phyloP scores from a whole-genome alignment of 495 filamentous ascomycete species.

The Neurospora tetraspora region DNA sequence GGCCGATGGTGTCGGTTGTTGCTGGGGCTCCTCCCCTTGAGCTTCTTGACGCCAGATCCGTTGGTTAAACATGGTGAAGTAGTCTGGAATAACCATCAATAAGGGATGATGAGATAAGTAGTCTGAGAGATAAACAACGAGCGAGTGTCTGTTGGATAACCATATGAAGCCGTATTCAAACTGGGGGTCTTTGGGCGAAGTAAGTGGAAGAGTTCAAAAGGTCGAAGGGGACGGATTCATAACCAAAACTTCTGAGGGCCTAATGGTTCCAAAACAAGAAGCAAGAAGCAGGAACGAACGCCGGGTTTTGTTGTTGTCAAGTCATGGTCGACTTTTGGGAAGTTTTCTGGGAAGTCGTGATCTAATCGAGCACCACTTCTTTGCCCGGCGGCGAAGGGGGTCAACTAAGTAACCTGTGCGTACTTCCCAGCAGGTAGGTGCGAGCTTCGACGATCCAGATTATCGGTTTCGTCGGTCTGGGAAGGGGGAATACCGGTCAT shows the following conservation, averaged over 20 bases:
- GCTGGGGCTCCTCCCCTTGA: neutral
- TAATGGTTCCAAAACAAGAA: neutral
- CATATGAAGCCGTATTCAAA: neutral
- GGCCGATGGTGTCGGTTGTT: neutral
- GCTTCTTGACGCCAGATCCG: neutral
- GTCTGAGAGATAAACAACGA: neutral
- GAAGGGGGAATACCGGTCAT: neutral
- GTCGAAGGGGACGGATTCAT: neutral
- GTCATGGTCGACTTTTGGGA: neutral
- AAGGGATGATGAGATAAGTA: neutral
- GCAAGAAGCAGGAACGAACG: neutral
- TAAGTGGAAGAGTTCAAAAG: neutral
- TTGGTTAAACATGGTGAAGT: neutral
- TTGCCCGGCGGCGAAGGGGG: neutral
- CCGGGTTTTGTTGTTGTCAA: neutral
- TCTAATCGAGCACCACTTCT: neutral
- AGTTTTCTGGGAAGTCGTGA: neutral
- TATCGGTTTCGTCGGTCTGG: neutral
- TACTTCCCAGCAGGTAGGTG: neutral
- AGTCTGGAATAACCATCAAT: neutral
- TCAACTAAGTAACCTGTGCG: neutral
- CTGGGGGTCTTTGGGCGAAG: neutral
- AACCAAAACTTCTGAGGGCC: neutral
- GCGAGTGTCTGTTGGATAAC: neutral
- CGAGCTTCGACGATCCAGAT: neutral